Evolutionary conservation across 1,284 basidiomycete genomes (phyloP).

Genomic region (Schizopora paradoxa): DNA sequence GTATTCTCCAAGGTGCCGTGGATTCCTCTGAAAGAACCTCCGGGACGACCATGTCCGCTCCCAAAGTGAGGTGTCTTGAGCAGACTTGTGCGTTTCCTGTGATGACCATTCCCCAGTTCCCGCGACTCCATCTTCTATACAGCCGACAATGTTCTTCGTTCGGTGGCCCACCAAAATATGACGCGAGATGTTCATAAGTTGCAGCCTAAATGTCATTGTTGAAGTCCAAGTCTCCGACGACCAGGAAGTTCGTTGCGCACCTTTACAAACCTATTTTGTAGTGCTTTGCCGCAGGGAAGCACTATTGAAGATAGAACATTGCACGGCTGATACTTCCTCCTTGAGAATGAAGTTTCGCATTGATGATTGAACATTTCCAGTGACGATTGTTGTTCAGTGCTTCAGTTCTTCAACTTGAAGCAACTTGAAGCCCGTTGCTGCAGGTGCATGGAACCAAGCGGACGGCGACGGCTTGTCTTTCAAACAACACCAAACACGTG

Average conservation of each 20-base stretch:
- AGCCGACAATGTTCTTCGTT: conserved; percentile 58
- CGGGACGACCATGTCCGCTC: conserved; percentile 75
- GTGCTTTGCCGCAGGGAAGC: conserved; percentile 48
- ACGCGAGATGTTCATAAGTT: conserved; percentile 80
- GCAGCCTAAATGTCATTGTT: conserved; percentile 57
- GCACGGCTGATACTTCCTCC: no score
- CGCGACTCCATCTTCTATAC: conserved; percentile 74
- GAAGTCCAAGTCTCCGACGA: neutral
- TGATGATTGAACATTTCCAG: no score
- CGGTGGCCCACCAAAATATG: conserved; percentile 67
- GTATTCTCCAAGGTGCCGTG: conserved; percentile 44
- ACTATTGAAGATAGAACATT: no score
- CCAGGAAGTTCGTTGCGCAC: conserved; percentile 24
- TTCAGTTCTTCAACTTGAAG: no score
- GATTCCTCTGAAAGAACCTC: conserved; percentile 34
- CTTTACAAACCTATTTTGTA: conserved; percentile 44
- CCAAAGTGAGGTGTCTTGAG: conserved; percentile 66
- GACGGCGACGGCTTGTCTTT: no score
- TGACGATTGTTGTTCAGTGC: no score
- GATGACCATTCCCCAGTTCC: conserved; percentile 85
- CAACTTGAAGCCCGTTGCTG: no score
- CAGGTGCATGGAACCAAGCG: no score
- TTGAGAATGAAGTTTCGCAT: no score
- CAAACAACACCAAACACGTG: no score
- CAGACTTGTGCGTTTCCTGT: conserved; percentile 88